These are phyloP conservation scores for Melastoma candidum DNA, from an alignment of 441 rosid genomes.

Conservation along the genomic window DNA sequence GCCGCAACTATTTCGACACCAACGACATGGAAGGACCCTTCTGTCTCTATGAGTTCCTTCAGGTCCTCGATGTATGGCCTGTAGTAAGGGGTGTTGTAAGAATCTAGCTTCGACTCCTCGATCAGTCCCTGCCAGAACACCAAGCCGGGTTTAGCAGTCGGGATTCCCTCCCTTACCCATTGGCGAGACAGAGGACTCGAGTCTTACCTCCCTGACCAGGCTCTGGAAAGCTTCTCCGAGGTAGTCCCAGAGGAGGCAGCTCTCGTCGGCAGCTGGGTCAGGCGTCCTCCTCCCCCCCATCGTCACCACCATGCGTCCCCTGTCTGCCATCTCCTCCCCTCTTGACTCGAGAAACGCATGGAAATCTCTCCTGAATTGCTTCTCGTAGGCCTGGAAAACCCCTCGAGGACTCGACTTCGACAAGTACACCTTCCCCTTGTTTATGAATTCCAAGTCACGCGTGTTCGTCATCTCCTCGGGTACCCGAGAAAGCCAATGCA, in stretches of 20 bases:
- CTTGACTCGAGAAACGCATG: slow-evolving; percentile 24
- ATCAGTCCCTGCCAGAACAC: slow-evolving; percentile 23
- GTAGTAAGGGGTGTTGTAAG: slow-evolving; percentile 27
- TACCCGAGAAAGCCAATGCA: slow-evolving; percentile 52
- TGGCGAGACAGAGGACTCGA: background rate
- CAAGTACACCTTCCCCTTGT: slow-evolving; percentile 35
- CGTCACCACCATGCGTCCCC: slow-evolving; percentile 32
- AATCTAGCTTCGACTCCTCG: slow-evolving; percentile 26
- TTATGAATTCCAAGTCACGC: slow-evolving; percentile 14
- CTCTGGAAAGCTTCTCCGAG: slow-evolving; percentile 35
- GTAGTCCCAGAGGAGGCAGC: slow-evolving; percentile 37
- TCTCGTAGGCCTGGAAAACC: slow-evolving; percentile 22
- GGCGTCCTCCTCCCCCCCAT: slow-evolving; percentile 24
- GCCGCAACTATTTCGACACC: slow-evolving; percentile 10
- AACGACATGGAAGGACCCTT: slow-evolving; percentile 27
- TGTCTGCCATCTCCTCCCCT: slow-evolving; percentile 23
- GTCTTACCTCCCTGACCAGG: slow-evolving; percentile 26
- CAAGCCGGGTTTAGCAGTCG: background rate
- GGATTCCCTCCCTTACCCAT: background rate
- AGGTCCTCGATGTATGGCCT: slow-evolving; percentile 29
- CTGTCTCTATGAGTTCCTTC: slow-evolving; percentile 22
- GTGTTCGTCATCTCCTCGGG: slow-evolving; percentile 24
- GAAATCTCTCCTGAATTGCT: slow-evolving; percentile 35
- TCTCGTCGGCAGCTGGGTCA: slow-evolving; percentile 25
- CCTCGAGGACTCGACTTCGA: slow-evolving; percentile 32